Evolutionary conservation across 2,329 filamentous ascomycete genomes (phyloP).

Genomic region (Ilyonectria robusta): DNA sequence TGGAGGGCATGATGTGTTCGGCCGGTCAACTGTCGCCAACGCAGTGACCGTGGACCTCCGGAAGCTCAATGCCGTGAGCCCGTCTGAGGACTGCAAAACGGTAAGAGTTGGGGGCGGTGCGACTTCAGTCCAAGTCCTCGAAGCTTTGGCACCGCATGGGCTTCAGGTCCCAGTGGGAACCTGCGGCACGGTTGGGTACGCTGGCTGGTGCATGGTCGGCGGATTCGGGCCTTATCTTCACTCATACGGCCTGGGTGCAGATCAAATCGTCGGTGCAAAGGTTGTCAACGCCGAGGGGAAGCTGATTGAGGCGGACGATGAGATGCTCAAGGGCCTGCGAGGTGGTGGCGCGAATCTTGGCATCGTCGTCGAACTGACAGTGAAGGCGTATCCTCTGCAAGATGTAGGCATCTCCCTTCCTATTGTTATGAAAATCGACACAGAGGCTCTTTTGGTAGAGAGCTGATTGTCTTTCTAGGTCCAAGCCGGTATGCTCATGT

Average conservation of each 20-base stretch:
- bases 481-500: slow-evolving; percentile 26
- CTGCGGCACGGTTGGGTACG: slow-evolving; percentile 21
- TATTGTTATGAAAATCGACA: too few species aligned
- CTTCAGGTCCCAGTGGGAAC: slow-evolving; percentile 19
- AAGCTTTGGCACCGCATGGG: slow-evolving; percentile 8
- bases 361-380: slow-evolving; percentile 25
- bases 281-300: slow-evolving; percentile 28
- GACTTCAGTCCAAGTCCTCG: slow-evolving; percentile 10
- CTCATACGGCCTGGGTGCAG: slow-evolving; percentile 25
- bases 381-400: slow-evolving; percentile 19
- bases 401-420: slow-evolving; percentile 7
- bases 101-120: slow-evolving; percentile 22
- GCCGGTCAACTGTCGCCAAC: slow-evolving; percentile 17
- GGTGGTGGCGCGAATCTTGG: slow-evolving; percentile 29
- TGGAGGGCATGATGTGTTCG: slow-evolving; percentile 30
- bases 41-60: slow-evolving; percentile 27
- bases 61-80: slow-evolving; percentile 2
- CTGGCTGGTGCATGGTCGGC: slow-evolving; percentile 26
- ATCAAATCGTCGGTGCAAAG: slow-evolving; percentile 27
- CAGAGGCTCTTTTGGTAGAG: too few species aligned
- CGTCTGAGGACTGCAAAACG: not conserved
- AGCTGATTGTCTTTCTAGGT: not conserved
- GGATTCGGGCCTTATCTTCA: slow-evolving; percentile 26
- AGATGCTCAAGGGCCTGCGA: slow-evolving; percentile 26
- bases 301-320: slow-evolving; percentile 20